Evolutionary conservation across 495 filamentous ascomycete species (phyloP), one percentile per base, ranked within the genome.

Genomic region (Aspergillus sparsus): DNA sequence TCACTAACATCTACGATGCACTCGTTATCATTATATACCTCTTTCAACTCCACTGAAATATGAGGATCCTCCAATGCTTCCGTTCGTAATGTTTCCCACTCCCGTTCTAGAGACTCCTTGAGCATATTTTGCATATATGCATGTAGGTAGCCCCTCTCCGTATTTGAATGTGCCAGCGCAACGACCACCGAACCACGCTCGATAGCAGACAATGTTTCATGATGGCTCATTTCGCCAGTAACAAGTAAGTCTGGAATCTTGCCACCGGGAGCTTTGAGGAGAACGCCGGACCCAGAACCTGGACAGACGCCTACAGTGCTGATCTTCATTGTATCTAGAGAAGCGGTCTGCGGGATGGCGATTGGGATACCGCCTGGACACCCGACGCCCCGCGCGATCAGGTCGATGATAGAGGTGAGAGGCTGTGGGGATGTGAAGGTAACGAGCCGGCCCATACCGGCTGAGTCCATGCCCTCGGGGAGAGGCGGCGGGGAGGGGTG

Each of bases 181-280:
- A 98, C 82, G 0, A 97, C 91, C 56, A 82, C 85, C 58, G 88
- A 87, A n/a, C 94, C 94, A n/a, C 83, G 80, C 79, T 97, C 93
- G 33, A 88, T 91, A 21, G 90, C 88, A 34, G 89, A 84, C 42
- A 98, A 81, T 10, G 93, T 89, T 59, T 94, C 88, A 68, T 98
- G 94, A 71, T 98, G 94, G 53, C 84, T 87, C 82, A 98, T 83
- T 71, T 98, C 94, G 7, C 94, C 94, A 0, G 93, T 98, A 59
- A 98, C 89, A 0, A 93, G 73, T 31, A 97, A 74, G 68, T 97
- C 92, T 0, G 81, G 76, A 5, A 87, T 81, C 27, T 82, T 32
- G 41, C 60, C 77, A 11, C 75, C 74, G 15, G 74, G 66, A 15
- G 85, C 77, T 53, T 86, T 80, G 51, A 87, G 81, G 58, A 98